Conservation (phyloP, 495 filamentous ascomycete species). For the Viridothelium virens region DNA sequence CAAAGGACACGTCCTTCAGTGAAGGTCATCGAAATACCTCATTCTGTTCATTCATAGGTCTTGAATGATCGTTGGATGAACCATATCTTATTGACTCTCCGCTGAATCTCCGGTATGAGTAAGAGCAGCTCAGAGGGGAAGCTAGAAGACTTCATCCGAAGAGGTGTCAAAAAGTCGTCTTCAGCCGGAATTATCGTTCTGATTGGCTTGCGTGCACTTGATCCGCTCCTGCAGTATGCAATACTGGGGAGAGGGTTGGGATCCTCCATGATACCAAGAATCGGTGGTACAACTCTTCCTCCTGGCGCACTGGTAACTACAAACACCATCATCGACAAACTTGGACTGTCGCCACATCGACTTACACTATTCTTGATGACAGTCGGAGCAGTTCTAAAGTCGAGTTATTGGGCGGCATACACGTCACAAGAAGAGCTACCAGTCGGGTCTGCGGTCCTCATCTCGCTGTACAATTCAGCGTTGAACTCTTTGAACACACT, state of each 20-base stretch:
- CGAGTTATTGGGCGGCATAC: constrained; percentile 40
- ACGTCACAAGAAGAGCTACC: constrained; percentile 43
- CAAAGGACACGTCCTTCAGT: too few species aligned
- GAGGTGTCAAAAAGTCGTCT: constrained; percentile 34
- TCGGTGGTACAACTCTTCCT: constrained; percentile 32
- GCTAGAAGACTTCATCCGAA: constrained; percentile 30
- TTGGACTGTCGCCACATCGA: constrained; percentile 38
- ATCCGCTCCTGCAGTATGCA: constrained; percentile 50
- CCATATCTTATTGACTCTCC: not conserved
- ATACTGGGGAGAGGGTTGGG: constrained; percentile 39
- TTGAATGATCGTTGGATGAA: not conserved
- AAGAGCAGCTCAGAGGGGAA: not conserved
- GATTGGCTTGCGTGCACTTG: constrained; percentile 48
- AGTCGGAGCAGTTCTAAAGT: constrained; percentile 44
- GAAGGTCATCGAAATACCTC: too few species aligned
- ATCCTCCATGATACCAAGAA: constrained; percentile 25
- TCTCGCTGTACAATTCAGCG: constrained; percentile 41
- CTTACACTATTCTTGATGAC: constrained; percentile 45
- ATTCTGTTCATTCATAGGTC: not conserved
- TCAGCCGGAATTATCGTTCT: constrained; percentile 47
- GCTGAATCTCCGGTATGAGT: not conserved
- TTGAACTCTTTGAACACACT: constrained; percentile 38
- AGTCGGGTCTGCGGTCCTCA: constrained; percentile 28
- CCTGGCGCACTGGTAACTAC: constrained; percentile 28
- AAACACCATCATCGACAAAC: constrained; percentile 30